phyloP scores from a whole-genome alignment of 768 basidiomycete species.

The Mycena kentingensis region DNA sequence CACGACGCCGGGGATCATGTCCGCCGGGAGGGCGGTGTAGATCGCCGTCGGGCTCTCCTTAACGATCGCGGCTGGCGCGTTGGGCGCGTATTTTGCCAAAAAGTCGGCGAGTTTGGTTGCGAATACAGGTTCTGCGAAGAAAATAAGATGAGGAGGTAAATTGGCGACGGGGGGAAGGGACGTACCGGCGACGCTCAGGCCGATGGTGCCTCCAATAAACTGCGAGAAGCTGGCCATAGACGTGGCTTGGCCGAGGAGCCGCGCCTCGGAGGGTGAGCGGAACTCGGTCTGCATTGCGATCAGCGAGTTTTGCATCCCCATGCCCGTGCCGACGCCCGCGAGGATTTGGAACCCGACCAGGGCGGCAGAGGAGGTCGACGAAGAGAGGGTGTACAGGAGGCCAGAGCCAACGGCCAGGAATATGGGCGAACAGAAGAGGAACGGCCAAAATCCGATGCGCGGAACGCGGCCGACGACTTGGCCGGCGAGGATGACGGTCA shows the following conservation, averaged over 20 bases:
- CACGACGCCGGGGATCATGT: conserved; percentile 22
- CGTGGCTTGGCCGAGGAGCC: conserved; percentile 17
- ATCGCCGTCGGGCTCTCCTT: conserved; percentile 17
- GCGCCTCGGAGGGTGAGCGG: neutral
- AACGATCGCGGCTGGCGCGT: conserved; percentile 12
- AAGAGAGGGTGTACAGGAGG: conserved; percentile 14
- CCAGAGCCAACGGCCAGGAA: conserved; percentile 17
- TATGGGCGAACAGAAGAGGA: conserved; percentile 7
- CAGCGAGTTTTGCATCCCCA: conserved; percentile 19
- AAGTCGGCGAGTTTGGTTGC: conserved; percentile 11
- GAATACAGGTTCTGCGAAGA: conserved; percentile 18
- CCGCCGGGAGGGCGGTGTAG: conserved; percentile 8
- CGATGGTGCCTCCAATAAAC: conserved; percentile 21
- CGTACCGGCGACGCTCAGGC: conserved; percentile 14
- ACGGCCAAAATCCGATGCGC: neutral
- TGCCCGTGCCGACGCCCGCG: conserved; percentile 8
- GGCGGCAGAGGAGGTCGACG: conserved; percentile 2
- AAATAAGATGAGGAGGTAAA: too few relatives aligned
- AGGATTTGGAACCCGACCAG: conserved; percentile 18
- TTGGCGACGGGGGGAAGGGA: too few relatives aligned
- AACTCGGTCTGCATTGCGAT: neutral
- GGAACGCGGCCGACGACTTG: neutral
- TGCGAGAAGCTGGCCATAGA: conserved; percentile 18
- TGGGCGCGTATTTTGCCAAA: conserved; percentile 17
- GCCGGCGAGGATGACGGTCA: conserved; percentile 14